Percentiles rank a stretch among this genome's conserved stretches.
phyloP scores from a whole-genome alignment of 306 rosid species.

The Rosa lucieae region DNA sequence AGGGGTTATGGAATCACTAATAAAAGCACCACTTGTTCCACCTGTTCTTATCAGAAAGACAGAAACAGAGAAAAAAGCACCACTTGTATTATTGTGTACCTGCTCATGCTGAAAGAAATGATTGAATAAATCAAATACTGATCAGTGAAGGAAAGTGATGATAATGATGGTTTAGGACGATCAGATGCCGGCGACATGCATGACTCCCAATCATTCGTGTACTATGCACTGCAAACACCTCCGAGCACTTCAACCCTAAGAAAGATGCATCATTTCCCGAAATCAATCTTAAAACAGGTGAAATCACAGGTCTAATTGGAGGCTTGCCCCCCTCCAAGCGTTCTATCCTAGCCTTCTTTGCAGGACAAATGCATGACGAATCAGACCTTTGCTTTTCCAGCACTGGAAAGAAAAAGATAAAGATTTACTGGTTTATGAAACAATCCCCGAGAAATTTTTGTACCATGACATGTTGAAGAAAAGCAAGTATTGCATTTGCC shows the following conservation, averaged over 20 bases:
- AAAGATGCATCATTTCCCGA: slow-evolving; percentile 72
- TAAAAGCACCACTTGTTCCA: neutral
- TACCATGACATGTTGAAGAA: slow-evolving; percentile 47
- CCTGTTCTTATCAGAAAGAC: too few species aligned
- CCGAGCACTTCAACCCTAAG: slow-evolving; percentile 60
- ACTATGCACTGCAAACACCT: slow-evolving; percentile 51
- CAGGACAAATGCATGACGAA: slow-evolving; percentile 45
- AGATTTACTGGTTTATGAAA: slow-evolving; percentile 43
- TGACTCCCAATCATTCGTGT: slow-evolving; percentile 41
- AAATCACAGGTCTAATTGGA: slow-evolving; percentile 33
- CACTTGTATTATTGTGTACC: neutral
- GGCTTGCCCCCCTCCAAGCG: slow-evolving; percentile 34
- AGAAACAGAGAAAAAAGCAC: too few species aligned
- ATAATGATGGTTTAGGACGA: neutral
- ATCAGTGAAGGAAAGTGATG: too few species aligned
- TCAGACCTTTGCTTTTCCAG: slow-evolving; percentile 49
- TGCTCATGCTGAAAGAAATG: neutral
- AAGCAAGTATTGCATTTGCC: slow-evolving; percentile 58
- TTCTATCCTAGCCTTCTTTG: slow-evolving; percentile 50
- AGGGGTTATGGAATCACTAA: neutral
- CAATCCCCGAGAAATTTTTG: slow-evolving; percentile 39
- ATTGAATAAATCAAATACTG: neutral
- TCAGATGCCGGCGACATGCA: slow-evolving; percentile 10
- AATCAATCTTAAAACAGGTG: slow-evolving; percentile 46
- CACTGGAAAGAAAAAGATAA: slow-evolving; percentile 50